Percentiles rank a stretch among this genome's conserved stretches.
These are phyloP conservation scores for Globisporangium barbulae DNA, from an alignment of 352 stramenopile species.

Conservation along the genomic window DNA sequence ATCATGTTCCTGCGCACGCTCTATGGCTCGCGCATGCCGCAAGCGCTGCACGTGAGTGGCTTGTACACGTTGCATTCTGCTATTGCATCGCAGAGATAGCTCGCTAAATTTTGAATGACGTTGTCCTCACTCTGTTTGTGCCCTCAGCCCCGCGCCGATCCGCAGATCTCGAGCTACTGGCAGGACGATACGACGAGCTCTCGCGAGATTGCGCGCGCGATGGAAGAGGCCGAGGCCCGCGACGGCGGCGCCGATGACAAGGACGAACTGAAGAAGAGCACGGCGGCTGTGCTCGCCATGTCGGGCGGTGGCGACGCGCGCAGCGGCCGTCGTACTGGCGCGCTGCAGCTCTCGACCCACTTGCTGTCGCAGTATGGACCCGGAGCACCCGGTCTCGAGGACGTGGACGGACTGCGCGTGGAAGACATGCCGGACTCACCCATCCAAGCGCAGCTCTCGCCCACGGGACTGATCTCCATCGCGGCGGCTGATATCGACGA, in stretches of 20 bases:
- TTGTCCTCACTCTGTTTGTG: neutral
- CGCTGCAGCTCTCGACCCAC: slow-evolving; percentile 20
- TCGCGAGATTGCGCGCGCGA: slow-evolving; percentile 55
- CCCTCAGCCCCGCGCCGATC: slow-evolving; percentile 58
- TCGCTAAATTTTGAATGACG: neutral
- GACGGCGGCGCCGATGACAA: slow-evolving; percentile 19
- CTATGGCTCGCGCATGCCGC: slow-evolving; percentile 76
- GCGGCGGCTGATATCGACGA: slow-evolving; percentile 82
- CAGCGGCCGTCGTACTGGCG: slow-evolving; percentile 6
- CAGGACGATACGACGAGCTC: slow-evolving; percentile 70
- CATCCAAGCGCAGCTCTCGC: slow-evolving; percentile 58
- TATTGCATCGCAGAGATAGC: neutral
- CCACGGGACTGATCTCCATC: slow-evolving; percentile 77
- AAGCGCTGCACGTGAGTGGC: slow-evolving; percentile 60
- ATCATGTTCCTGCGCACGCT: slow-evolving; percentile 78
- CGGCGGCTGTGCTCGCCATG: slow-evolving; percentile 18
- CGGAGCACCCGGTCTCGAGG: slow-evolving; percentile 41
- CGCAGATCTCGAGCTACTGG: slow-evolving; percentile 73
- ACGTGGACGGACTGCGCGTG: slow-evolving; percentile 38
- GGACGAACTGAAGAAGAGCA: slow-evolving; percentile 51
- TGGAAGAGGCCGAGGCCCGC: slow-evolving; percentile 47
- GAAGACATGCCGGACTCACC: slow-evolving; percentile 46
- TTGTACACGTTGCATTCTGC: neutral
- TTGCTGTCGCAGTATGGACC: slow-evolving; percentile 36
- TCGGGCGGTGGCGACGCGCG: slow-evolving; percentile 19